Evolutionary conservation across 306 rosid genomes (phyloP), one percentile per base, ranked within the genome.

Genomic region (Castanea mollissima): DNA sequence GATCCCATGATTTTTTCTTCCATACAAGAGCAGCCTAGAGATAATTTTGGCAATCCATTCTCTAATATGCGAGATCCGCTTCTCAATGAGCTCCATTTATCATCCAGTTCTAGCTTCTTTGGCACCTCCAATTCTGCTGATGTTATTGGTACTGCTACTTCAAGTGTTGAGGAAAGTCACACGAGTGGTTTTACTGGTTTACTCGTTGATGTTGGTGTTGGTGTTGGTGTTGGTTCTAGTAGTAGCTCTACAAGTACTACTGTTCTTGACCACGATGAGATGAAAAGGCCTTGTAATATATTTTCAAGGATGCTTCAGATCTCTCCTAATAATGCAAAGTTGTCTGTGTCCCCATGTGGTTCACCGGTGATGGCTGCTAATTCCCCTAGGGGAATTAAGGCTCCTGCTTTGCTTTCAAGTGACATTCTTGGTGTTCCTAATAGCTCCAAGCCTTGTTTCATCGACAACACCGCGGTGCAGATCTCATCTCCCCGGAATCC

Each of bases 401-500:
- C 89, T 21, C 58, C 85, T 71, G 71, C 81, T 78, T 69, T 85
- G 82, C 68, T 81, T 78, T 71, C 88, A 16, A 55, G 81, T 74
- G 88, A 80, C 87, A 83, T 84, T 83, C 78, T 69, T 80, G 83
- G 78, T 78, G 86, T 79, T 38, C 76, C 81, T 78, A 80, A 83
- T 78, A 7, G 84, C 85, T 82, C 90, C 25, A 81, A 81, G 55
- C 83, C 80, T 82, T 89, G 88, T 70, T 85, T 84, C 79, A 63
- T 82, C 21, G 90, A 84, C 69, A 86, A 78, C 83, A 59, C 89
- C 32, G 83, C 77, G 35, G 55, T 88, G 52, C 98, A 94, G 98
- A 94, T 92, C 98, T 92, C 97, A 78, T 82, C 97, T 58, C 93
- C 96, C 64, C 86, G 93, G 74, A 94, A 92, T 91, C 88, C 93